Evolutionary conservation across 768 basidiomycete genomes (phyloP).

Genomic region (Boletus patriciae): DNA sequence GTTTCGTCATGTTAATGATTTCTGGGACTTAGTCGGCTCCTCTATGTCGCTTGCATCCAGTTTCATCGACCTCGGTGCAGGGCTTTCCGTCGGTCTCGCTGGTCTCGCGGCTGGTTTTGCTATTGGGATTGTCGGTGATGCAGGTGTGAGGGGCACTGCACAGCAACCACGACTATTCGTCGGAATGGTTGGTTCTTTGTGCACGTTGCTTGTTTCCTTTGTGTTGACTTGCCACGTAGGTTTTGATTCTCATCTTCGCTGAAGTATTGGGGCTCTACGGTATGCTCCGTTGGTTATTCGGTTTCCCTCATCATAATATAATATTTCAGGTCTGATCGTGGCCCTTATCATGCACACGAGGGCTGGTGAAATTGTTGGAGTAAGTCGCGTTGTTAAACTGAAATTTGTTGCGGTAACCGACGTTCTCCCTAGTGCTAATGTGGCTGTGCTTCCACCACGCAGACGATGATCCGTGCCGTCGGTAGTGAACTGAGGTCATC

Average conservation of each 20-base stretch:
- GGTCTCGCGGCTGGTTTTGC: slow-evolving; percentile 98
- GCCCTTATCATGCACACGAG: slow-evolving; percentile 94
- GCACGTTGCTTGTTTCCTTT: background rate
- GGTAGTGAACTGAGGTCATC: too few relatives aligned
- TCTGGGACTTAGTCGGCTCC: slow-evolving; percentile 50
- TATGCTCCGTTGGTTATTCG: slow-evolving; percentile 19
- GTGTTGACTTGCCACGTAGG: slow-evolving; percentile 43
- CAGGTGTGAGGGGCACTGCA: slow-evolving; percentile 96
- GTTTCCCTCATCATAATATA: background rate
- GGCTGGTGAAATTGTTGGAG: slow-evolving; percentile 34
- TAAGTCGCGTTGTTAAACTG: background rate
- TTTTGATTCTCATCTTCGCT: slow-evolving; percentile 97
- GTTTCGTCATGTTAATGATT: background rate
- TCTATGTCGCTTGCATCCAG: slow-evolving; percentile 91
- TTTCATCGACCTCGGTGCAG: slow-evolving; percentile 92
- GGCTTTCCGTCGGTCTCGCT: slow-evolving; percentile 87
- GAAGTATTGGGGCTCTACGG: slow-evolving; percentile 94
- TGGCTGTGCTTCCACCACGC: background rate
- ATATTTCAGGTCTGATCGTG: slow-evolving; percentile 70
- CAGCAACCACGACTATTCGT: slow-evolving; percentile 95
- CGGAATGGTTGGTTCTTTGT: slow-evolving; percentile 67
- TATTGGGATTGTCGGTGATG: slow-evolving; percentile 98
- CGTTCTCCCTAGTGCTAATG: slow-evolving; percentile 26
- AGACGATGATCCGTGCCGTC: background rate
- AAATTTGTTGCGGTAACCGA: background rate